Conservation (phyloP, 805 yeast species). For the Candida sonorensis region DNA sequence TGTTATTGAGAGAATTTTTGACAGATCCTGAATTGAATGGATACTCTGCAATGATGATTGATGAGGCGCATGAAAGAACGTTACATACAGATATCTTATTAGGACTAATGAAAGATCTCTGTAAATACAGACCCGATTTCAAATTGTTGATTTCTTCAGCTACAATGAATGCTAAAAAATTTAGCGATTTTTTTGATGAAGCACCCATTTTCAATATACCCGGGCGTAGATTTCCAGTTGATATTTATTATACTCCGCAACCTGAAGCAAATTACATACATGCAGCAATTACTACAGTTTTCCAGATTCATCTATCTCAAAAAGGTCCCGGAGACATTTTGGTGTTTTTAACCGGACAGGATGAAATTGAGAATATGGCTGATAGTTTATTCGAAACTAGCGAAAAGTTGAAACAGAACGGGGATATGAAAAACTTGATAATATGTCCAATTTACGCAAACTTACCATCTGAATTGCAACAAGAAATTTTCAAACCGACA, state of each 20-base stretch:
- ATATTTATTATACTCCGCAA: conserved; percentile 69
- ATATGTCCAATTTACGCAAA: conserved; percentile 89
- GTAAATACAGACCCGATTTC: conserved; percentile 58
- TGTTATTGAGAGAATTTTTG: conserved; percentile 79
- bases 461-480: conserved; percentile 78
- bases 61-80: conserved; percentile 97
- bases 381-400: conserved; percentile 65
- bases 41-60: conserved; percentile 85
- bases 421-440: conserved; percentile 52
- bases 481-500: conserved; percentile 78
- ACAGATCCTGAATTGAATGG: conserved; percentile 60
- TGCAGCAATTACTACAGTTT: conserved; percentile 82
- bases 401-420: conserved; percentile 53
- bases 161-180: conserved; percentile 84
- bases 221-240: conserved; percentile 91
- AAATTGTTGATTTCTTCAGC: conserved; percentile 85
- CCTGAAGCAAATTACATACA: conserved; percentile 90
- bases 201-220: conserved; percentile 90
- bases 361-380: conserved; percentile 82
- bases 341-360: conserved; percentile 93
- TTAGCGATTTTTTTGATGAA: conserved; percentile 69
- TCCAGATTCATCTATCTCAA: conserved; percentile 77
- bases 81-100: conserved; percentile 80
- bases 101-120: conserved; percentile 71
- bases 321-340: conserved; percentile 76